Evolutionary conservation across 495 filamentous ascomycete genomes (phyloP), one percentile per base, ranked within the genome.

Genomic region (Aspergillus haitiensis): DNA sequence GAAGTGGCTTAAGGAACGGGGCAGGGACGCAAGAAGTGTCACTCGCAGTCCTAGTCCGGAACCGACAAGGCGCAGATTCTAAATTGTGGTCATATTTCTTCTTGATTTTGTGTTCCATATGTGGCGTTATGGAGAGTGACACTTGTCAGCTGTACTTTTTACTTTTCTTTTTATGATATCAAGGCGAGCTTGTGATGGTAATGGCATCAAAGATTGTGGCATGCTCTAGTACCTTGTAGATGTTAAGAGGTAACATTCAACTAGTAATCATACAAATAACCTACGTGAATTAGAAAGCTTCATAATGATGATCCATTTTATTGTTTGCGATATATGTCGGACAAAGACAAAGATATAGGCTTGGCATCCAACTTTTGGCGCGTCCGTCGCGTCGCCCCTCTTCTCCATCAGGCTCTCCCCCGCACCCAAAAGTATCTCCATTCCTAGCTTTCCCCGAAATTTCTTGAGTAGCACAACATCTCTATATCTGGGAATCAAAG

Each of bases 1-100:
- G 85, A 98, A 98, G 83, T 98, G 93, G 95, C 74, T 97, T 69
- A 88, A 89, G 80, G 82, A 84, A 71, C 81, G 92, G 35, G 91
- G 92, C 31, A 82, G 92, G 58, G 92, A 97, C 81, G 86, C 88
- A 64, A 81, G 93, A 69, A 97, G 92, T 75, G 83, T 85, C 61
- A 86, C 73, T 50, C 78, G 88, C 62, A 90, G 86, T 70, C 89
- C 89, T 0, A 90, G 84, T 65, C 89, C 89, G 7, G 89, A 92
- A 74, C 89, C 89, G 7, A 86, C 86, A 56, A 81, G 88, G 63
- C 84, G 84, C 72, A 79, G 88, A 62, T 88, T 75, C 66, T 90
- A 81, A 70, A 16, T 46, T 9, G 32, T 21, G 33, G 36, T 58
- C 62, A 57, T 56, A 54, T 50, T 48, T 56, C 44, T 9, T 58